These are phyloP conservation scores for Nothopassalora personata DNA, from an alignment of 2,329 filamentous ascomycete species.

Conservation along the genomic window DNA sequence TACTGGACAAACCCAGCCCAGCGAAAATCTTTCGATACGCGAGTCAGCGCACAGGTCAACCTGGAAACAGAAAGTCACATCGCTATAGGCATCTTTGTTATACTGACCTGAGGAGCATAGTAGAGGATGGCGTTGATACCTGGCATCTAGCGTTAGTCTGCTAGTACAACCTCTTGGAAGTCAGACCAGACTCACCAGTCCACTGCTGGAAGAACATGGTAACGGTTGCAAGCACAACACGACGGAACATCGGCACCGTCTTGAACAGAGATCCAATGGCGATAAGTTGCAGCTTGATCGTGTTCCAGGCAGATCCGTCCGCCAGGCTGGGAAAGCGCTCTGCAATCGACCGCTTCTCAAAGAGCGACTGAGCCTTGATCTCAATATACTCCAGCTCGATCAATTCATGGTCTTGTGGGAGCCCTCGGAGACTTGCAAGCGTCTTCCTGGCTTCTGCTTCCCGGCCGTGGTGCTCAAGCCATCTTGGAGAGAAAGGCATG, in stretches of 20 bases:
- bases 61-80: not conserved
- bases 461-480: slow-evolving; percentile 65
- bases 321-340: slow-evolving; percentile 63
- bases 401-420: slow-evolving; percentile 59
- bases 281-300: slow-evolving; percentile 62
- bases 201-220: slow-evolving; percentile 49
- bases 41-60: not conserved
- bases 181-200: slow-evolving; percentile 33
- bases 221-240: slow-evolving; percentile 54
- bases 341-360: slow-evolving; percentile 66
- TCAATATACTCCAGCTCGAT: slow-evolving; percentile 75
- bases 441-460: slow-evolving; percentile 62
- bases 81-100: slow-evolving; percentile 1
- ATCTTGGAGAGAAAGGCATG: slow-evolving; percentile 74
- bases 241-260: slow-evolving; percentile 60
- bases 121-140: slow-evolving; percentile 43
- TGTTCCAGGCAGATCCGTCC: slow-evolving; percentile 57
- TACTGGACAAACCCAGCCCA: slow-evolving; percentile 41
- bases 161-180: no score
- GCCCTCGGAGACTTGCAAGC: slow-evolving; percentile 59
- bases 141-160: not conserved
- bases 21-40: slow-evolving; percentile 37
- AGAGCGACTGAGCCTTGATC: slow-evolving; percentile 72
- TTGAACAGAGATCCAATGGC: slow-evolving; percentile 61
- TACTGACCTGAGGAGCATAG: slow-evolving; percentile 40